A percentile compares a stretch with the other conserved stretches of the same genome.
Evolutionary conservation across 345 rosid species (phyloP).

Genomic region (Aurinia saxatilis): DNA sequence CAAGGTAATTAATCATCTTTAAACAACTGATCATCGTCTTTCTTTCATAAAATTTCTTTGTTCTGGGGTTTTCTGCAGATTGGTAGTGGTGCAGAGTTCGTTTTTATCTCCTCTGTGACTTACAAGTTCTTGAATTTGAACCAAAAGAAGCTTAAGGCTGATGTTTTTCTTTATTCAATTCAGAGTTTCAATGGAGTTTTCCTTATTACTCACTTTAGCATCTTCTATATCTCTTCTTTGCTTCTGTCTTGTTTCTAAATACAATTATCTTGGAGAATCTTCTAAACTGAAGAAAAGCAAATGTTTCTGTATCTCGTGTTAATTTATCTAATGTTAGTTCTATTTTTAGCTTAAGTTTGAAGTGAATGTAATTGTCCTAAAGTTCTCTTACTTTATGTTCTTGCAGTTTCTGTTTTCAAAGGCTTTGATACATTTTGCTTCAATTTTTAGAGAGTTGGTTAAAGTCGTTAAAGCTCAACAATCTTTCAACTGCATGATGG

Average conservation of each 20-base stretch:
- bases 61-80: background rate
- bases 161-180: background rate
- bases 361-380: no score
- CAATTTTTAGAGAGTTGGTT: background rate
- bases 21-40: background rate
- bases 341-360: no score
- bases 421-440: background rate
- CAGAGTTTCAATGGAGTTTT: background rate
- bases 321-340: no score
- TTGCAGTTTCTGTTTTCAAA: background rate
- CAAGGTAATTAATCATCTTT: background rate
- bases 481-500: constrained; percentile 11
- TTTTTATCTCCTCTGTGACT: background rate
- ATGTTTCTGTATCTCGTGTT: background rate
- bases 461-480: no score
- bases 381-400: background rate
- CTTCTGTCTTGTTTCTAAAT: background rate
- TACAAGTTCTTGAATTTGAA: no score
- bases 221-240: no score
- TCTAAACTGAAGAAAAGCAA: no score
- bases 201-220: constrained; percentile 4
- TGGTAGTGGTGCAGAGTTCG: background rate
- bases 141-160: background rate
- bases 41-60: background rate
- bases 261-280: no score